Base-by-base conservation (phyloP, 208 protist species). In the Angomonas deanei region DNA sequence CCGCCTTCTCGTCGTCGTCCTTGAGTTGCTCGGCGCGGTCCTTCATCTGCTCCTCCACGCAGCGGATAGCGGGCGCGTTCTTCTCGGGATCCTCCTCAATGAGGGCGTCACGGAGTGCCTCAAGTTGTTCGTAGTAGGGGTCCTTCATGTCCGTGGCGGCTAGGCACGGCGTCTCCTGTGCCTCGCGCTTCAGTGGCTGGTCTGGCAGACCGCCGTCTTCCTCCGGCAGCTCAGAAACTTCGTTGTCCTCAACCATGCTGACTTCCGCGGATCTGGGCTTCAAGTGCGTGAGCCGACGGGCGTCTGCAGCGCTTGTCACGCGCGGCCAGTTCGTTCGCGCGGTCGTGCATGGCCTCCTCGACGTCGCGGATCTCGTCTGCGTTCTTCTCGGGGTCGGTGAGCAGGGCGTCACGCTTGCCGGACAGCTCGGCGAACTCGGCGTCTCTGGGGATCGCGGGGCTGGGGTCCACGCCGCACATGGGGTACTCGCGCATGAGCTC, bases 91-190 rank as follows among this genome's bases (percentile, higher is more conserved):
- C 68, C 66, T 80, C 69, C n/a, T 39, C 61, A 26, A 72, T 53
- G 26, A 84, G 62, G 27, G 64, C 34, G 47, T 67, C 63, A 54
- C 67, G 68, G 33, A 76, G 60, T 31, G 71, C 63, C 34, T 26
- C 17, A 48, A 84, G 74, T 70, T 83, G 72, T 47, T 78, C 63
- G 63, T 77, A 86, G 61, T 82, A 81, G 13, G 69, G 47, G 58
- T 80, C n/a, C n/a, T n/a, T n/a, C n/a, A n/a, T n/a, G n/a, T n/a
- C n/a, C 74, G 59, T 49, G 67, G 47, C 19, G 32, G 50, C 60
- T 36, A 39, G 59, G 47, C n/a, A 38, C 42, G 17, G 70, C 55
- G 6, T 66, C 64, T 30, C 23, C 57, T 17, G 31, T 63, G 5
- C 66, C 53, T 68, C 49, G 13, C 27, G n/a, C 33, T 72, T 64